Percentiles rank a stretch among this genome's conserved stretches.
phyloP scores from a whole-genome alignment of 2,329 filamentous ascomycete genomes.

The Trichoderma oligosporum region DNA sequence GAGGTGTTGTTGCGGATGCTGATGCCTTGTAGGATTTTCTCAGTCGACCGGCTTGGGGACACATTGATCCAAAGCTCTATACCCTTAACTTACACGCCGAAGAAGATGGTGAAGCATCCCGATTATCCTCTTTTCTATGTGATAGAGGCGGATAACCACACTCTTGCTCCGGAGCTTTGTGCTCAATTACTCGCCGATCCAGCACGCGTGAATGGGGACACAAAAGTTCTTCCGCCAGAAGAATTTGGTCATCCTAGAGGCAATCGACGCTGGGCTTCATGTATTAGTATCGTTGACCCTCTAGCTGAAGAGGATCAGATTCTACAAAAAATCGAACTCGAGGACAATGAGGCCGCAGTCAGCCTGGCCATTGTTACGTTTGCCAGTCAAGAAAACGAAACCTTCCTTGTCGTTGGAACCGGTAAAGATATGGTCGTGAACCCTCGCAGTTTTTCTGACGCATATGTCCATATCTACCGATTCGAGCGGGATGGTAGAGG shows the following conservation, averaged over 20 bases:
- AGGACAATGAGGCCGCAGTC: slow-evolving; percentile 87
- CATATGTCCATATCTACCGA: slow-evolving; percentile 88
- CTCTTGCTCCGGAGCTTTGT: slow-evolving; percentile 73
- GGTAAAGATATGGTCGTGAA: slow-evolving; percentile 83
- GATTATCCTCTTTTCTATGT: slow-evolving; percentile 89
- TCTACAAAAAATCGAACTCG: slow-evolving; percentile 73
- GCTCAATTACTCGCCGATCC: slow-evolving; percentile 71
- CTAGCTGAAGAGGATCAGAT: slow-evolving; percentile 65
- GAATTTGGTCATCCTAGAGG: slow-evolving; percentile 88
- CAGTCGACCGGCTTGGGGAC: slow-evolving; percentile 78
- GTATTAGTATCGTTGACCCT: slow-evolving; percentile 88
- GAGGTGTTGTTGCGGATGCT: slow-evolving; percentile 1
- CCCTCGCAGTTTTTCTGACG: slow-evolving; percentile 70
- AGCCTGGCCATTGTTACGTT: slow-evolving; percentile 83
- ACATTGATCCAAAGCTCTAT: slow-evolving; percentile 85
- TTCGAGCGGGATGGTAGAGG: slow-evolving; percentile 83
- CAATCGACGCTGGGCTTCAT: slow-evolving; percentile 88
- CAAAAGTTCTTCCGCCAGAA: slow-evolving; percentile 65
- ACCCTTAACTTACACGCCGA: slow-evolving; percentile 83
- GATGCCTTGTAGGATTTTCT: slow-evolving; percentile 66
- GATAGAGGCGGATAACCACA: slow-evolving; percentile 90
- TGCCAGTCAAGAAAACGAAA: slow-evolving; percentile 80
- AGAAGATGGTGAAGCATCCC: slow-evolving; percentile 81
- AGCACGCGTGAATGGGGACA: slow-evolving; percentile 66
- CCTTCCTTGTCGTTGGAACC: slow-evolving; percentile 89